These are phyloP conservation scores for Hypoxylon sp. DNA, from an alignment of 2,329 filamentous ascomycete genomes.

Conservation along the genomic window DNA sequence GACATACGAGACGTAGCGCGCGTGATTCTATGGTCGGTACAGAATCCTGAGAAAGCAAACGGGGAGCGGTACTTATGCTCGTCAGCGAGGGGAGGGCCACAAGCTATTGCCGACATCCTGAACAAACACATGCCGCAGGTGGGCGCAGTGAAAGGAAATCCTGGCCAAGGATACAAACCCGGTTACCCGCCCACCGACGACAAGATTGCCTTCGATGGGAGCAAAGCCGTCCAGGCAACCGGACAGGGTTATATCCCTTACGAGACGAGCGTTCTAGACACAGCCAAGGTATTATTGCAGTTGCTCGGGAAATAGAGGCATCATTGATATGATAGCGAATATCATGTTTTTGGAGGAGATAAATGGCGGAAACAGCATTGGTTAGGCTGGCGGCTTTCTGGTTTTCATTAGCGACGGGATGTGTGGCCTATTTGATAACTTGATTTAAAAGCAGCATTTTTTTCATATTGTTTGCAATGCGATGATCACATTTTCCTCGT, in stretches of 20 bases:
- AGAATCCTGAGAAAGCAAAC: slow-evolving; percentile 35
- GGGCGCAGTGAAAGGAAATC: slow-evolving; percentile 26
- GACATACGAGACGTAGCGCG: slow-evolving; percentile 44
- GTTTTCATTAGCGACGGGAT: no score
- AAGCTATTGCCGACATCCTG: slow-evolving; percentile 43
- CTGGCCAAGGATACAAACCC: slow-evolving; percentile 38
- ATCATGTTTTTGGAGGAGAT: no score
- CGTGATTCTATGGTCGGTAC: slow-evolving; percentile 41
- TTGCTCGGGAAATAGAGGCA: slow-evolving; percentile 23
- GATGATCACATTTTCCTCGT: no score
- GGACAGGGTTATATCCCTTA: slow-evolving; percentile 47
- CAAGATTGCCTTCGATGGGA: slow-evolving; percentile 38
- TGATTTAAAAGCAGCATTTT: no score
- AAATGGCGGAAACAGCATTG: no score
- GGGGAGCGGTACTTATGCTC: slow-evolving; percentile 44
- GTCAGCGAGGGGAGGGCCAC: slow-evolving; percentile 34
- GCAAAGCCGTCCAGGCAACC: slow-evolving; percentile 43
- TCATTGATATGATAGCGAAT: no score
- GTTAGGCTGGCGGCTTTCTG: not conserved
- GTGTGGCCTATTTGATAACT: no score
- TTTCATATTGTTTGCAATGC: no score
- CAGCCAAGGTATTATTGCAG: slow-evolving; percentile 32
- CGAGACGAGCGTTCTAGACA: slow-evolving; percentile 41
- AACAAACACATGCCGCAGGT: slow-evolving; percentile 34
- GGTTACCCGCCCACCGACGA: slow-evolving; percentile 32